Base-by-base conservation (phyloP, 2,329 filamentous ascomycete species). In the Emergomyces pasteurianus region DNA sequence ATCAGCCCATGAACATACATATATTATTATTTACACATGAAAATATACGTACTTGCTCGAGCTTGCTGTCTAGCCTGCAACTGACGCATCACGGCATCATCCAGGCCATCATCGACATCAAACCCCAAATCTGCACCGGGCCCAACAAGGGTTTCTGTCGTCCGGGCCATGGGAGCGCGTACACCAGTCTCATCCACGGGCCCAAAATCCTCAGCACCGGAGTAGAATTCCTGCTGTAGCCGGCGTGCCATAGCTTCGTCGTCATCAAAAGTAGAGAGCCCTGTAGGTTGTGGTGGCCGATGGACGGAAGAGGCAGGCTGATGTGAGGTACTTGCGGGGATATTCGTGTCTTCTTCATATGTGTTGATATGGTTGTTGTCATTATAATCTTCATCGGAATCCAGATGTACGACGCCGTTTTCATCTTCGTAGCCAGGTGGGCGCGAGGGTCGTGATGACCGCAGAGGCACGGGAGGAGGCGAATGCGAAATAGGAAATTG, bases 241-340 rank as follows among this genome's bases (percentile, higher is more conserved):
- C 89, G 84, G 72, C 92, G 85, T 7, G 94, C 94, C 86, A 97
- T 92, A 50, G 89, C 92, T 58, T 90, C 92, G 69, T 99, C 94
- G 69, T 96, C 91, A 65, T 96, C 92, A 65, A 88, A 84, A 59
- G 69, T 85, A 79, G 73, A 75, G 38, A 28, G 4, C 46, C 74
- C 76, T 10, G 75, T 76, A 46, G 80, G 75, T 63, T 62, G 62
- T 52, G 28, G 67, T 63, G 62, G 62, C 49, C 63, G 65, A n/a
- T 68, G 62, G 36, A 70, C 69, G 31, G 72, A 66, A 49, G 69
- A 65, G 55, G 65, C 64, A 63, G 26, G 12, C 9, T 65, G 65
- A 14, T 73, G 59, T 73, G 58, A 55, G 10, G 60, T 55, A n/a
- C 46, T 38, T 47, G 53, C 73, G 50, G 75, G 63, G 70, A 75